Evolutionary conservation across 495 filamentous ascomycete species (phyloP).

Genomic region (Trichoderma asperelloides): DNA sequence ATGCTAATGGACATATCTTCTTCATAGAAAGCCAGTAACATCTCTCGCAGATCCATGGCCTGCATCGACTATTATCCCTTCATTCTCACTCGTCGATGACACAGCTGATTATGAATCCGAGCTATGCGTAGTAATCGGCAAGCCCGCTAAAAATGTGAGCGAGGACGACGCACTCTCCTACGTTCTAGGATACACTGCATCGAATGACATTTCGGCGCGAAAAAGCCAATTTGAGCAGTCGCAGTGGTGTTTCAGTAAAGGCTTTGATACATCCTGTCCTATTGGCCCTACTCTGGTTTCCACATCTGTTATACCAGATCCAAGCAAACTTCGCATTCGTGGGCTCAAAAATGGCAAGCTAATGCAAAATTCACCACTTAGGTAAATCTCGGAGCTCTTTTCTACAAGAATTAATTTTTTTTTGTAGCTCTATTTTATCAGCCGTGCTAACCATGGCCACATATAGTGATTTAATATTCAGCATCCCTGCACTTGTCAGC

Average conservation of each 20-base stretch:
- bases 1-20: conserved; percentile 1
- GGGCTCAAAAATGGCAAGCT: conserved; percentile 40
- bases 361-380: conserved; percentile 40
- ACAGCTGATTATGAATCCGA: conserved; percentile 38
- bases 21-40: conserved; percentile 29
- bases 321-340: conserved; percentile 25
- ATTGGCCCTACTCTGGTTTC: conserved; percentile 49
- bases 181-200: conserved; percentile 37
- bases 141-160: conserved; percentile 35
- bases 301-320: conserved; percentile 39
- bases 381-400: conserved; percentile 24
- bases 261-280: conserved; percentile 37
- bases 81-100: conserved; percentile 30
- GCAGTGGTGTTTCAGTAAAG: conserved; percentile 41
- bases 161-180: conserved; percentile 37
- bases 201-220: conserved; percentile 39
- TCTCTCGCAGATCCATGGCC: conserved; percentile 34
- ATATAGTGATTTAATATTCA: conserved; percentile 38
- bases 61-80: conserved; percentile 37
- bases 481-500: conserved; percentile 33
- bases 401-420: too few relatives aligned
- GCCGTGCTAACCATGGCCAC: neutral
- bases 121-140: conserved; percentile 39
- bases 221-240: conserved; percentile 34
- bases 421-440: neutral